These are phyloP conservation scores for Parathielavia hyrcaniae DNA, from an alignment of 495 filamentous ascomycete species.

Conservation along the genomic window DNA sequence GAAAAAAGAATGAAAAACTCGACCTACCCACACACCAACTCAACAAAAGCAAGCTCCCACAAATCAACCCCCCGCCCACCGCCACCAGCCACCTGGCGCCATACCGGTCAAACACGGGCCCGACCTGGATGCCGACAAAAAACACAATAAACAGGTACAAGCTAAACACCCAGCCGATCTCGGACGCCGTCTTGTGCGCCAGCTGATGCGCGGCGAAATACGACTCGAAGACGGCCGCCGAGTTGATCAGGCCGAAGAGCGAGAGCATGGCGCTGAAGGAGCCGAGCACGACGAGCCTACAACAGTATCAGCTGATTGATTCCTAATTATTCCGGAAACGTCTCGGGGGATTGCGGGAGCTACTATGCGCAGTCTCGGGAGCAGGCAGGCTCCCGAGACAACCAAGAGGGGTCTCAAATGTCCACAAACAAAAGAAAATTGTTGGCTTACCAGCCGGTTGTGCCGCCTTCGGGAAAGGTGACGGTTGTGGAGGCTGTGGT, in stretches of 20 bases:
- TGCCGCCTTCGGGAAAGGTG: slow-evolving; percentile 57
- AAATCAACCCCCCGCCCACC: slow-evolving; percentile 46
- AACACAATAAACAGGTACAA: slow-evolving; percentile 58
- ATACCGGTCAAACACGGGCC: slow-evolving; percentile 60
- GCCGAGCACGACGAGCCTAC: slow-evolving; percentile 56
- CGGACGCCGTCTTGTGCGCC: slow-evolving; percentile 43
- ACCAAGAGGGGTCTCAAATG: too few relatives aligned
- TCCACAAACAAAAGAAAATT: too few relatives aligned
- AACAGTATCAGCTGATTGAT: too few relatives aligned
- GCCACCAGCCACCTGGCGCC: slow-evolving; percentile 51
- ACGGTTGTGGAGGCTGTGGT: slow-evolving; percentile 24
- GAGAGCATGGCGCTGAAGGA: slow-evolving; percentile 56
- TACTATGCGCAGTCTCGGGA: too few relatives aligned
- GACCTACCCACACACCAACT: slow-evolving; percentile 39
- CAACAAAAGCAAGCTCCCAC: slow-evolving; percentile 51
- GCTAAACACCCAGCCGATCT: slow-evolving; percentile 62
- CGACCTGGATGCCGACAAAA: slow-evolving; percentile 59
- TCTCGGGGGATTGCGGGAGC: too few relatives aligned
- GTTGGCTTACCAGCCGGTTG: slow-evolving; percentile 53
- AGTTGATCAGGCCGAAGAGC: slow-evolving; percentile 61
- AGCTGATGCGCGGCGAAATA: slow-evolving; percentile 58
- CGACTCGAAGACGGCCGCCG: slow-evolving; percentile 57
- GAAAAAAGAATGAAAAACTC: not conserved
- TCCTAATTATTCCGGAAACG: too few relatives aligned
- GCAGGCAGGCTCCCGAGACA: too few relatives aligned